Conservation (phyloP, 2,329 filamentous ascomycete species). For the Apiospora rasikravindrae region DNA sequence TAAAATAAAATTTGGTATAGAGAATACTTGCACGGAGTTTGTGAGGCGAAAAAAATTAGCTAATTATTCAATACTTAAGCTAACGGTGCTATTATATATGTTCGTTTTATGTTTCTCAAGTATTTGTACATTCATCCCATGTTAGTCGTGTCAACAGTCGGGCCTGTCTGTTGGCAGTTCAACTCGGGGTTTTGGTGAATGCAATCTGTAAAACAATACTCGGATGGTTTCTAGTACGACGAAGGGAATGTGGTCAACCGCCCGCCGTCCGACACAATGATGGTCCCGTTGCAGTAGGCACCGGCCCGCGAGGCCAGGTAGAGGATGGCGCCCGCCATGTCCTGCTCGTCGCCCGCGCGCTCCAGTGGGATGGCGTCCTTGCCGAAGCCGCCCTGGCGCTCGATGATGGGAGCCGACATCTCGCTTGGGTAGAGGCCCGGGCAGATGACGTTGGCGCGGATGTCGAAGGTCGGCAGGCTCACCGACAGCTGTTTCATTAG, state of each 20-base stretch:
- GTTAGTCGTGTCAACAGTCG: neutral
- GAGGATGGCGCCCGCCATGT: constrained; percentile 69
- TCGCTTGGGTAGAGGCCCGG: constrained; percentile 65
- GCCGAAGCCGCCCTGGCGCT: constrained; percentile 44
- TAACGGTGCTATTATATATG: neutral
- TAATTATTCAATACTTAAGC: neutral
- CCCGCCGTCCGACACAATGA: constrained; percentile 68
- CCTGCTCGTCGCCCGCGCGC: constrained; percentile 63
- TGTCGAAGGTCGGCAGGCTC: constrained; percentile 66
- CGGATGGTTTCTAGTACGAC: constrained; percentile 48
- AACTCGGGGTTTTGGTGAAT: neutral
- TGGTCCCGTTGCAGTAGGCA: constrained; percentile 68
- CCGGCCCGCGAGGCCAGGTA: constrained; percentile 70
- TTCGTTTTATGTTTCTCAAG: neutral
- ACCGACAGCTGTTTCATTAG: constrained; percentile 73
- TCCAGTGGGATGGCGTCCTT: constrained; percentile 60
- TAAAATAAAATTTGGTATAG: neutral
- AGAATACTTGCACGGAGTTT: neutral
- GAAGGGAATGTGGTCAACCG: constrained; percentile 61
- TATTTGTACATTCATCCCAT: neutral
- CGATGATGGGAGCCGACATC: constrained; percentile 58
- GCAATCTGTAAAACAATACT: neutral
- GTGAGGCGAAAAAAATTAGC: too few relatives aligned
- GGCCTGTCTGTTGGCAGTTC: neutral
- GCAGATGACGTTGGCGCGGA: constrained; percentile 58